Conservation (phyloP, 345 rosid species). For the Moricandia arvensis region DNA sequence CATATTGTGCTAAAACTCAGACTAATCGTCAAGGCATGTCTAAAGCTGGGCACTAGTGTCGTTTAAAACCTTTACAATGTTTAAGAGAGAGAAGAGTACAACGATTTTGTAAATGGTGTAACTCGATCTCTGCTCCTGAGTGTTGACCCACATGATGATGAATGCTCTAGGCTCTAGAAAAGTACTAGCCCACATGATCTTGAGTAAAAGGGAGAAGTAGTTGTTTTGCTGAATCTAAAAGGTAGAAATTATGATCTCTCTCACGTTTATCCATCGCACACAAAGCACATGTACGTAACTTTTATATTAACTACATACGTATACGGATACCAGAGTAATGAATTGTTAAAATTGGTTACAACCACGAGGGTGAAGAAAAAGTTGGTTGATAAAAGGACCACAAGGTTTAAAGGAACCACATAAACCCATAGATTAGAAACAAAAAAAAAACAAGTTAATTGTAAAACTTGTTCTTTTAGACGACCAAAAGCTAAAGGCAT, state of each 20-base stretch:
- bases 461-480: constrained; percentile 22
- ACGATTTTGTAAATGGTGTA: neutral
- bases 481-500: constrained; percentile 47
- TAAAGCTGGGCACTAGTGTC: neutral
- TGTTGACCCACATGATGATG: neutral
- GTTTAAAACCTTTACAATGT: neutral
- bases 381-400: constrained; percentile 23
- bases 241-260: constrained; percentile 21
- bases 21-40: neutral
- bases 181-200: neutral
- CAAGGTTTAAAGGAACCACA: constrained; percentile 21
- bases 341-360: neutral
- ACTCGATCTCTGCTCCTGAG: neutral
- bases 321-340: neutral
- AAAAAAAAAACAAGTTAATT: neutral
- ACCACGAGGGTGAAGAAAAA: constrained; percentile 24
- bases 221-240: neutral
- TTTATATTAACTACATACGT: neutral
- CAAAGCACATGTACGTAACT: constrained; percentile 22
- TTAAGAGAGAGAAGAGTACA: neutral
- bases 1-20: no score
- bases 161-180: neutral
- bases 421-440: neutral
- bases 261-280: constrained; percentile 22
- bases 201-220: neutral